phyloP scores from a whole-genome alignment of 768 basidiomycete species.

The Auricularia sp. region DNA sequence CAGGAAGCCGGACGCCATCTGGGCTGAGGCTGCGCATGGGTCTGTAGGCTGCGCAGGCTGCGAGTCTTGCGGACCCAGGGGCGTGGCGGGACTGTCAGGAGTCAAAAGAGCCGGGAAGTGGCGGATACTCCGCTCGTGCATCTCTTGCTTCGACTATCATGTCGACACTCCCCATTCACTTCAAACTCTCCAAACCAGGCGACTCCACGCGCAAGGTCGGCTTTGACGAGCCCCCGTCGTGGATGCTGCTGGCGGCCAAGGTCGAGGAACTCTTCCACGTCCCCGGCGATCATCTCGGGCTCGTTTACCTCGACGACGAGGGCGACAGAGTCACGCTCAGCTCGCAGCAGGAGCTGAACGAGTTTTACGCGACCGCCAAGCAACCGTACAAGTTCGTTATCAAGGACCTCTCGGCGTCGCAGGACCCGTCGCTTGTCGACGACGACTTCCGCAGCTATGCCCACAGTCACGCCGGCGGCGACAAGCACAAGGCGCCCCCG shows the following conservation, averaged over 20 bases:
- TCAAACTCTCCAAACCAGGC: conserved; percentile 55
- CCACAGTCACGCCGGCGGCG: conserved; percentile 12
- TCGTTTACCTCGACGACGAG: conserved; percentile 65
- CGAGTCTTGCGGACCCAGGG: too few relatives aligned
- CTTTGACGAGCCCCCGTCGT: conserved; percentile 44
- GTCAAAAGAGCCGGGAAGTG: background rate
- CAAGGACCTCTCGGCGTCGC: conserved; percentile 38
- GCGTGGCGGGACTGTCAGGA: background rate
- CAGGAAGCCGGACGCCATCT: too few relatives aligned
- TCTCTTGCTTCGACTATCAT: conserved; percentile 12
- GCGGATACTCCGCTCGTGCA: conserved; percentile 1
- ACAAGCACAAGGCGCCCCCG: conserved; percentile 41
- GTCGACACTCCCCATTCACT: conserved; percentile 28
- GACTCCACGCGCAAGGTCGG: conserved; percentile 51
- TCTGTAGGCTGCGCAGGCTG: too few relatives aligned
- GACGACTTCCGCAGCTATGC: conserved; percentile 16
- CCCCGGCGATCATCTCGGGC: conserved; percentile 46
- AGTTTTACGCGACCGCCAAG: conserved; percentile 44
- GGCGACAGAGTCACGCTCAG: conserved; percentile 70
- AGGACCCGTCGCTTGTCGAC: conserved; percentile 24
- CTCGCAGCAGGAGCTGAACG: conserved; percentile 67
- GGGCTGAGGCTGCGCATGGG: too few relatives aligned
- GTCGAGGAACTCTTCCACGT: conserved; percentile 49
- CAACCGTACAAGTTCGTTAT: conserved; percentile 44
- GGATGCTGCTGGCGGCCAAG: conserved; percentile 46